Evolutionary conservation across 108 stramenopile genomes (phyloP).

Genomic region (Discostella pseudostelligera): DNA sequence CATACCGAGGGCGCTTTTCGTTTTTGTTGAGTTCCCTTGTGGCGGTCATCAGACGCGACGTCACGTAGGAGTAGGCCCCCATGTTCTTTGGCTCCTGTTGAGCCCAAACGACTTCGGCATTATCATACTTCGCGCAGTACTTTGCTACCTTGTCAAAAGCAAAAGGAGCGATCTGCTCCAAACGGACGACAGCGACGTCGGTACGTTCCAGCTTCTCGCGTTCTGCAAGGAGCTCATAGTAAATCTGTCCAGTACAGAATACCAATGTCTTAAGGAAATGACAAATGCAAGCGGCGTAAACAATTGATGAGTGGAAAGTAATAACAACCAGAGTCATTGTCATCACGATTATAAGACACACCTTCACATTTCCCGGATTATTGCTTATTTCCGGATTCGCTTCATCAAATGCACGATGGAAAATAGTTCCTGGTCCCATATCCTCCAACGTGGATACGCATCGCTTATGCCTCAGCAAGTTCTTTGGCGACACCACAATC

Average conservation of each 20-base stretch:
- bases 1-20: constrained; percentile 91
- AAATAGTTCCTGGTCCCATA: constrained; percentile 90
- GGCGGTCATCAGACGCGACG: constrained; percentile 93
- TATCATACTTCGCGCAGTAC: constrained; percentile 71
- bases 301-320: neutral
- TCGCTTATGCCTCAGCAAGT: constrained; percentile 88
- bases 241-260: constrained; percentile 96
- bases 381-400: constrained; percentile 61
- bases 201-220: constrained; percentile 74
- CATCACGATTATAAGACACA: constrained; percentile 23
- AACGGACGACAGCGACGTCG: constrained; percentile 93
- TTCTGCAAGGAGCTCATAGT: constrained; percentile 95
- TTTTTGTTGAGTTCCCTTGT: constrained; percentile 88
- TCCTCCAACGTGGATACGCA: constrained; percentile 89
- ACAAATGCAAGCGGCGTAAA: constrained; percentile 2
- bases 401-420: constrained; percentile 87
- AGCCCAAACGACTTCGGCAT: constrained; percentile 95
- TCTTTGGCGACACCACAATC: constrained; percentile 96
- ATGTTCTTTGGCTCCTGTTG: constrained; percentile 98
- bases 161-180: constrained; percentile 99
- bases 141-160: constrained; percentile 94
- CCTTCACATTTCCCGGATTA: constrained; percentile 85
- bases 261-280: constrained; percentile 67
- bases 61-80: constrained; percentile 93
- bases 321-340: neutral